Percentiles rank a stretch among this genome's conserved stretches.
These are phyloP conservation scores for Cyphellophora europaea DNA, from an alignment of 2,329 filamentous ascomycete species.

Conservation along the genomic window DNA sequence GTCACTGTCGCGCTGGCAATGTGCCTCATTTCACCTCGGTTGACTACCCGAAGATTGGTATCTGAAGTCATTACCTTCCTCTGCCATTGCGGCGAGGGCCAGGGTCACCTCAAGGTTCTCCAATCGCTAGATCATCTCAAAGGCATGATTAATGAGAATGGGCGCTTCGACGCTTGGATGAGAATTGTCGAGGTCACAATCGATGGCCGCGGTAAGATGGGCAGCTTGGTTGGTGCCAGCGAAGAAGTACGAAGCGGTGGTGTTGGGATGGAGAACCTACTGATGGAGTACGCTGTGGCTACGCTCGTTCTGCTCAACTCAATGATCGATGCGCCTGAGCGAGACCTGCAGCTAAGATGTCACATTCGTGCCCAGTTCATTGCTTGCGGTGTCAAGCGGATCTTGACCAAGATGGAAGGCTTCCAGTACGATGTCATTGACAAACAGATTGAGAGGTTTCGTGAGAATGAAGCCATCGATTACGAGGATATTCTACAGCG, in stretches of 20 bases:
- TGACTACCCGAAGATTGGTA: constrained; percentile 88
- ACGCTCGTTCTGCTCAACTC: constrained; percentile 94
- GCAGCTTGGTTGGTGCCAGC: constrained; percentile 89
- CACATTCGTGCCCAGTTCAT: constrained; percentile 95
- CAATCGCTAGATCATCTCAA: constrained; percentile 91
- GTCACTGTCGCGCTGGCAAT: constrained; percentile 80
- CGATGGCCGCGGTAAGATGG: constrained; percentile 97
- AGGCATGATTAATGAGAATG: constrained; percentile 77
- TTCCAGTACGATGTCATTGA: constrained; percentile 98
- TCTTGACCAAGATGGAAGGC: constrained; percentile 91
- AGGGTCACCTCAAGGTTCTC: constrained; percentile 87
- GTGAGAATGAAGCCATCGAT: constrained; percentile 90
- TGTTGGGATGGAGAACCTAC: constrained; percentile 94
- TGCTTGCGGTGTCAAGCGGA: constrained; percentile 87
- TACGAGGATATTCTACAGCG: constrained; percentile 94
- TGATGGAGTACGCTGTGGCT: constrained; percentile 98
- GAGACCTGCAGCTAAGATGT: constrained; percentile 80
- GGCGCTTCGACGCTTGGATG: constrained; percentile 97
- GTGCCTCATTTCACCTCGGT: constrained; percentile 75
- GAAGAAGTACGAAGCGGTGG: constrained; percentile 93
- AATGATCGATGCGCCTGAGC: constrained; percentile 83
- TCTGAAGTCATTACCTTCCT: constrained; percentile 95
- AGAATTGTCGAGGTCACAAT: constrained; percentile 94
- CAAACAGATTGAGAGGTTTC: constrained; percentile 92
- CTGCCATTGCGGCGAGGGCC: constrained; percentile 83